Evolutionary conservation across 1,284 basidiomycete species (phyloP).

Genomic region (Malassezia obtusa): DNA sequence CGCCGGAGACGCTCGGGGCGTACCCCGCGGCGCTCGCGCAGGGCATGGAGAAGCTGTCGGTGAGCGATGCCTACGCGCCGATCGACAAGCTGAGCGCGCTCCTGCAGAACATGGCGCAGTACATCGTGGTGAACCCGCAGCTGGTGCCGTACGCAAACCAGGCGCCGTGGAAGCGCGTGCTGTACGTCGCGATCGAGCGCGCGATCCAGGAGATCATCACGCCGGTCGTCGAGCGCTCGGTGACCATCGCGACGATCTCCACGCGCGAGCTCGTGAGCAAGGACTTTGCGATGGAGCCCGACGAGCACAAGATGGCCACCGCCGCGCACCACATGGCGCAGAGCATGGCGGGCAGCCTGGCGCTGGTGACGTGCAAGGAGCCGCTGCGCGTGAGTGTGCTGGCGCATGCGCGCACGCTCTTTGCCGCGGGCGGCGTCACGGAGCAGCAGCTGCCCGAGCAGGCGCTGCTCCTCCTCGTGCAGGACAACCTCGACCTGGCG

Average conservation of each 20-base stretch:
- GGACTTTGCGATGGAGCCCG: constrained; percentile 89
- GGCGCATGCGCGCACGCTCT: constrained; percentile 66
- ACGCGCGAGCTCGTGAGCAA: constrained; percentile 90
- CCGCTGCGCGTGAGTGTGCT: constrained; percentile 85
- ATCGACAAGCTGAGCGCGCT: constrained; percentile 58
- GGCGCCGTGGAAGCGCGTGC: constrained; percentile 76
- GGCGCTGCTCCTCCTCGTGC: constrained; percentile 66
- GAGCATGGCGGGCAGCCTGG: constrained; percentile 89
- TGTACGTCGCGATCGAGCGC: constrained; percentile 82
- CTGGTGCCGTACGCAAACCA: constrained; percentile 62
- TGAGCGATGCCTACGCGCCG: constrained; percentile 34
- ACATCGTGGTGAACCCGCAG: constrained; percentile 65
- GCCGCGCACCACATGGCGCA: constrained; percentile 94
- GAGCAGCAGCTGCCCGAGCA: constrained; percentile 53
- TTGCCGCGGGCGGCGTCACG: constrained; percentile 56
- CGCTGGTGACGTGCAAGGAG: constrained; percentile 96
- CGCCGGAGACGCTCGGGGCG: constrained; percentile 5
- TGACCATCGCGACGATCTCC: constrained; percentile 96
- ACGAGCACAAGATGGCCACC: constrained; percentile 78
- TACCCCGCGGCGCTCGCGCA: constrained; percentile 19
- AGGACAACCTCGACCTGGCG: constrained; percentile 87
- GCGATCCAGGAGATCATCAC: constrained; percentile 95
- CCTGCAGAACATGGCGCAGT: constrained; percentile 62
- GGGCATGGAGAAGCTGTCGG: constrained; percentile 32
- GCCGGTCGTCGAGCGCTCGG: constrained; percentile 96